Evolutionary conservation across 495 filamentous ascomycete species (phyloP).

Genomic region (Talaromyces borbonicus): DNA sequence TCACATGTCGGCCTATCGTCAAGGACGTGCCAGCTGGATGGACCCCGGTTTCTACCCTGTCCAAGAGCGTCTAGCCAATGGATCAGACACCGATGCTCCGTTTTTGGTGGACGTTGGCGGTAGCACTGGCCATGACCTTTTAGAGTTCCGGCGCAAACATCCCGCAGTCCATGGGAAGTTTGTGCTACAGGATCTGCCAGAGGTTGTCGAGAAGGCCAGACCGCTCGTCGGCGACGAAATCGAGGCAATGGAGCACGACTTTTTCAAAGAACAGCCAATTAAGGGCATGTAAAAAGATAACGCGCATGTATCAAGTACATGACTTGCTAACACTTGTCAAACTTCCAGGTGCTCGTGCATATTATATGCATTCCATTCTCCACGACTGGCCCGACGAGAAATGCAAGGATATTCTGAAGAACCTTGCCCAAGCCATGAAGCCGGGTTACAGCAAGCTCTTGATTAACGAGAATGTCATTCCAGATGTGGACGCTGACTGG

Average conservation of each 20-base stretch:
- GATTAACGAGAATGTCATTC: slow-evolving; percentile 45
- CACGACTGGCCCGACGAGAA: slow-evolving; percentile 43
- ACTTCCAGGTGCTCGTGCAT: slow-evolving; percentile 25
- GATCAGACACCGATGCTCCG: slow-evolving; percentile 14
- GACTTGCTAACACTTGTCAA: not conserved
- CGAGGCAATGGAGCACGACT: slow-evolving; percentile 29
- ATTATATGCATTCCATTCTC: slow-evolving; percentile 33
- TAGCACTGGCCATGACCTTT: slow-evolving; percentile 38
- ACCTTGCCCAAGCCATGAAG: slow-evolving; percentile 37
- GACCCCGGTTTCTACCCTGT: slow-evolving; percentile 40
- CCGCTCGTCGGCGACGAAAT: slow-evolving; percentile 17
- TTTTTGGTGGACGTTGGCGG: slow-evolving; percentile 49
- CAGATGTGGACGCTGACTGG: slow-evolving; percentile 29
- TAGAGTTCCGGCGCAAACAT: slow-evolving; percentile 25
- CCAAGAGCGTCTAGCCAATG: slow-evolving; percentile 18
- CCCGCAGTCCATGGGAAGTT: slow-evolving; percentile 32
- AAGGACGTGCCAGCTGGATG: slow-evolving; percentile 35
- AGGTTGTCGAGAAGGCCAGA: slow-evolving; percentile 27
- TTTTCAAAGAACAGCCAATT: slow-evolving; percentile 44
- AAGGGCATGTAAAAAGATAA: slow-evolving; percentile 16
- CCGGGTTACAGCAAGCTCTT: slow-evolving; percentile 39
- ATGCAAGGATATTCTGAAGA: slow-evolving; percentile 31
- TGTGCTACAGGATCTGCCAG: slow-evolving; percentile 39
- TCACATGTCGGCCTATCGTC: slow-evolving; percentile 33
- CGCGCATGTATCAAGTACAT: not conserved